These are phyloP conservation scores for Ogataea saltuana DNA, from an alignment of 805 yeast species.

Conservation along the genomic window DNA sequence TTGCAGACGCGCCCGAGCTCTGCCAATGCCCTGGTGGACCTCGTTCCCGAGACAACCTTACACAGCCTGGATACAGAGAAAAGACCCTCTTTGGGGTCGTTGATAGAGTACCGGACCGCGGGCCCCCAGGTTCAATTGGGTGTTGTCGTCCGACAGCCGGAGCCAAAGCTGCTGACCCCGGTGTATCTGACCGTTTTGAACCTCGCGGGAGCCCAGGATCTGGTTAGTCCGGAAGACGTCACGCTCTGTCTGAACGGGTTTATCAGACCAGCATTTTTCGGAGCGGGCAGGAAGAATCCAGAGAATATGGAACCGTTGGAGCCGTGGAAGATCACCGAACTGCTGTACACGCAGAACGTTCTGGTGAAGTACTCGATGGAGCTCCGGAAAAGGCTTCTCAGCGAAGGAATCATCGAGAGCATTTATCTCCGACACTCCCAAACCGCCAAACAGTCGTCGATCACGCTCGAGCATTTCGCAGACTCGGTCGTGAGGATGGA, in stretches of 20 bases:
- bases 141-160: conserved; percentile 7
- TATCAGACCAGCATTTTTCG: conserved; percentile 3
- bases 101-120: conserved; percentile 12
- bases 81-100: conserved; percentile 8
- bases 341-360: conserved; percentile 5
- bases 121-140: conserved; percentile 7
- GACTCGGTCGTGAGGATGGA: conserved; percentile 4
- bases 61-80: neutral
- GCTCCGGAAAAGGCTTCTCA: neutral
- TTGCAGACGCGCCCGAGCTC: neutral
- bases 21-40: neutral
- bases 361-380: conserved; percentile 4
- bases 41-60: neutral
- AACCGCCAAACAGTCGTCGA: conserved; percentile 5
- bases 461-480: conserved; percentile 11
- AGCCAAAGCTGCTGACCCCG: conserved; percentile 9
- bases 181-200: conserved; percentile 7
- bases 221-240: conserved; percentile 10
- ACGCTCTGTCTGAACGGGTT: conserved; percentile 11
- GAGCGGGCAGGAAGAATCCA: neutral
- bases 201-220: neutral
- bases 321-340: no score
- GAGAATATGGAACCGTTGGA: no score
- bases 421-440: conserved; percentile 4
- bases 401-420: conserved; percentile 3